Percentiles rank a stretch among this genome's conserved stretches.
phyloP scores from a whole-genome alignment of 257 asterid species.

The Solanum dulcamara region DNA sequence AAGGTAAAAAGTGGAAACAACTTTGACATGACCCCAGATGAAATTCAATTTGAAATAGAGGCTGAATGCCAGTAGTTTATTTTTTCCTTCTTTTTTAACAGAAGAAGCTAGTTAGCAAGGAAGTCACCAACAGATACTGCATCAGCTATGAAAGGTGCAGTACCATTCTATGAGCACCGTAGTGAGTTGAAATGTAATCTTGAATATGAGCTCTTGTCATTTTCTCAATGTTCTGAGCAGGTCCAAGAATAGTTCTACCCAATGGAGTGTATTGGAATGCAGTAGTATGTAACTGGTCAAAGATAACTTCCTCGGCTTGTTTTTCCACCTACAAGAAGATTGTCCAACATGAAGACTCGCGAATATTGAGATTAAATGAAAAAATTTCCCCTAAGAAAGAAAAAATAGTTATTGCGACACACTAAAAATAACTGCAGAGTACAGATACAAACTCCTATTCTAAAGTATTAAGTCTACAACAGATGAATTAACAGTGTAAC shows the following conservation, averaged over 20 bases:
- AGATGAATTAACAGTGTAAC: not conserved
- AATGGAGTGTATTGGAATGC: conserved; percentile 82
- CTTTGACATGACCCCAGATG: not conserved
- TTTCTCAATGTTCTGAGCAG: conserved; percentile 52
- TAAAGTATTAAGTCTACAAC: not conserved
- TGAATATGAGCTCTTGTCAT: conserved; percentile 42
- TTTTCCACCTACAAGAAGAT: conserved; percentile 53
- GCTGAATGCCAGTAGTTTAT: not conserved
- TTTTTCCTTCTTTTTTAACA: not conserved
- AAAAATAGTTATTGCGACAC: not conserved
- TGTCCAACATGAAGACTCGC: not conserved
- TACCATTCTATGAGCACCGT: conserved; percentile 76
- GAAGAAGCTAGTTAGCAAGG: not conserved
- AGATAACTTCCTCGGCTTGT: conserved; percentile 71
- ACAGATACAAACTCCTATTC: not conserved
- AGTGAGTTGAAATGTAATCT: conserved; percentile 60
- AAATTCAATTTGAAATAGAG: not conserved
- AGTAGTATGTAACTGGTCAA: conserved; percentile 84
- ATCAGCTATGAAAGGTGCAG: not conserved
- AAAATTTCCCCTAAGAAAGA: not conserved
- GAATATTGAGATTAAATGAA: not conserved
- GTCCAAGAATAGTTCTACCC: conserved; percentile 84
- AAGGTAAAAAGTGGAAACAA: not conserved
- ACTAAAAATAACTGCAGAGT: not conserved
- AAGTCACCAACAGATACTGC: not conserved